phyloP scores from a whole-genome alignment of 768 basidiomycete species.

The Lactifluus hygrophoroides region DNA sequence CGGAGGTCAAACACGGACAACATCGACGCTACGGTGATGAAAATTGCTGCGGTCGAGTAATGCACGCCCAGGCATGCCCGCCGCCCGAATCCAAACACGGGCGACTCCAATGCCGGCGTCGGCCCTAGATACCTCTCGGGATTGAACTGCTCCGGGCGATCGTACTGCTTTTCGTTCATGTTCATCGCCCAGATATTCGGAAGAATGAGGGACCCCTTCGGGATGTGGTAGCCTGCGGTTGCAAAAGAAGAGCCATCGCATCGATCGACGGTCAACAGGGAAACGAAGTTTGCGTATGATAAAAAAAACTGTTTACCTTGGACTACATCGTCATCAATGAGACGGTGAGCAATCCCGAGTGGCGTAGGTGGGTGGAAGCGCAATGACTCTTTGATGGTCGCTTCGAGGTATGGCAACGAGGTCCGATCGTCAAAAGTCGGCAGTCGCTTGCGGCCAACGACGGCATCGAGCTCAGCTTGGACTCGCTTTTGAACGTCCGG shows the following conservation, averaged over 20 bases:
- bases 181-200: slow-evolving; percentile 28
- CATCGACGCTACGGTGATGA: slow-evolving; percentile 15
- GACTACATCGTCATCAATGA: slow-evolving; percentile 28
- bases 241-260: not conserved
- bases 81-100: slow-evolving; percentile 17
- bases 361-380: slow-evolving; percentile 19
- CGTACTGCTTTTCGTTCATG: slow-evolving; percentile 18
- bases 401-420: slow-evolving; percentile 17
- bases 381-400: slow-evolving; percentile 19
- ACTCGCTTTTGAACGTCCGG: slow-evolving; percentile 15
- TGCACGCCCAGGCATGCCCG: slow-evolving; percentile 18
- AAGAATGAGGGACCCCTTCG: slow-evolving; percentile 29
- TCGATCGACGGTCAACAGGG: not conserved
- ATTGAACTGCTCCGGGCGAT: slow-evolving; percentile 9
- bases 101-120: slow-evolving; percentile 13
- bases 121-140: slow-evolving; percentile 14
- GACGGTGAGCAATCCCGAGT: slow-evolving; percentile 26
- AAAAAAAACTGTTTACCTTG: slow-evolving; percentile 4
- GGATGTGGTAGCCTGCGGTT: slow-evolving; percentile 27
- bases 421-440: slow-evolving; percentile 15
- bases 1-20: slow-evolving; percentile 16
- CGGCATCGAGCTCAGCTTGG: slow-evolving; percentile 16
- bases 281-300: not conserved
- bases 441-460: slow-evolving; percentile 16
- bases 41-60: slow-evolving; percentile 15